Evolutionary conservation across 371 early-diverging fungal genomes (phyloP), one percentile per base, ranked within the genome.

Genomic region (Globomyces sp.): DNA sequence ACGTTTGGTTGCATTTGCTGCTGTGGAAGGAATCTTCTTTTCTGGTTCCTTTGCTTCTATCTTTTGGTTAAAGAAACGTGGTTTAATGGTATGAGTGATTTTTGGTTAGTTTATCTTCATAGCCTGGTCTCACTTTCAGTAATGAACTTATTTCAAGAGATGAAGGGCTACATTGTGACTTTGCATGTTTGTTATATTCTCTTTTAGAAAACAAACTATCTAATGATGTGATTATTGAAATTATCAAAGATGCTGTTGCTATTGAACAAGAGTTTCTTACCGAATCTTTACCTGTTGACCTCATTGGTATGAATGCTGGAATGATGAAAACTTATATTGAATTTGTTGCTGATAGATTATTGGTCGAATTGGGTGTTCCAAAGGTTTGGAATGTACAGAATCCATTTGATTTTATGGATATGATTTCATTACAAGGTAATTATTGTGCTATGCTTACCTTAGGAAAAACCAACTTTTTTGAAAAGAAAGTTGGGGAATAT

Each of bases 381-480:
- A 99, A 99, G 84, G 74, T 86, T 68, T 99, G 92, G 86, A 87
- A 92, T 48, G 87, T 85, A 2, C 81, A 89, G 71, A 99, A 99
- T 76, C 99, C 99, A 53, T 99, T 99, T 71, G 99, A 99, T 77
- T 99, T 99, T 73, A 99, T 99, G 99, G 99, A 99, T 75, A 81
- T 98, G 85, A 99, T 99, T 76, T 95, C 96, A 41, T 84, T 99
- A 68, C 96, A 96, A 80, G 24, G 24, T 24, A 24, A 24, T 24
- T 24, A 24, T 24, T 24, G 24, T 24, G 24, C 24, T 24, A 24
- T 24, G 24, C 24, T 24, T 24, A 24, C 24, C 24, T 24, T 24
- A 24, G 99, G 99, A 72, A 99, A 99, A 86, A 98, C 99, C 63
- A 99, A 99, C 87, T 99, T 99, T 85, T 99, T 99, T 72, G 99